Evolutionary conservation across 176 grass and related monocot species (phyloP), one percentile per base, ranked within the genome.

Genomic region (Rhipidocladum racemiflorum): DNA sequence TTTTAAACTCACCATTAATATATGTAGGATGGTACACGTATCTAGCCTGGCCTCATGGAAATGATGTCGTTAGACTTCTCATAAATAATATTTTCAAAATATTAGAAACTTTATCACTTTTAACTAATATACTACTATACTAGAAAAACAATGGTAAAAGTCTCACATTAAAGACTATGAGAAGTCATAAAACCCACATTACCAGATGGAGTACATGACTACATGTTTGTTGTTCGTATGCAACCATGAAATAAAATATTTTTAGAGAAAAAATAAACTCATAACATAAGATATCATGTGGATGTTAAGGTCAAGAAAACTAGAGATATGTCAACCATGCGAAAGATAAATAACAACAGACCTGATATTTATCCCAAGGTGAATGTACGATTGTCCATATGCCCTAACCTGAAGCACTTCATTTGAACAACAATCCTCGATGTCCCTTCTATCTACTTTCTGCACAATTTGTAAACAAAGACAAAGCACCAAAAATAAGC

Each of bases 301-400:
- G 28, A 39, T 66, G 71, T 9, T 36, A 78, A 59, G 39, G 71
- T 70, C 50, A 79, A 65, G 56, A 71, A 77, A 74, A 77, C 6
- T 25, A 62, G 51, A 21, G 17, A 74, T 65, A 74, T 17, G 74
- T 80, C 18, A 79, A 48, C 54, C 51, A 85, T 14, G 77, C 20
- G 32, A 51, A 74, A 77, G 36, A 74, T 65, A 81, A 83, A 71
- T 50, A 40, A 71, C 57, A 44, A 78, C 75, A 53, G 35, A 97
- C 95, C 95, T 97, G 92, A 94, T 92, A 88, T 97, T 94, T 82
- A 97, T 89, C 75, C 92, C 92, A 29, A 97, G 92, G 75, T 84
- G 91, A 62, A 97, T 92, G 91, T 92, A 92, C 4, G 90, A 92
- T 70, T 85, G 70, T 66, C 95, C 92, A 91, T 89, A 97, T 74